Evolutionary conservation across 345 rosid species (phyloP), one percentile per base, ranked within the genome.

Genomic region (Mangifera indica): DNA sequence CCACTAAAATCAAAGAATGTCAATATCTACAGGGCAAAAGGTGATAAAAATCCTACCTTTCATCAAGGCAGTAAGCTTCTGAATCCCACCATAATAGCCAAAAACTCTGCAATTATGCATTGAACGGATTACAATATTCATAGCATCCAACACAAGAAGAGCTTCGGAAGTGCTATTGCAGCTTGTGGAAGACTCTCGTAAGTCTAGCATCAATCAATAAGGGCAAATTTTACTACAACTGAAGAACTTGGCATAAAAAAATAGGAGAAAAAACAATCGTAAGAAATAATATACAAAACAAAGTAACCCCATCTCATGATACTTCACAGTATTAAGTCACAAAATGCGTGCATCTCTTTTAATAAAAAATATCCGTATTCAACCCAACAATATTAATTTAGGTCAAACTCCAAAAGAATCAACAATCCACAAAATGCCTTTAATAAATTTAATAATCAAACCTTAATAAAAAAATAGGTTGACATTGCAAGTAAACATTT

Each of bases 81-180:
- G 91, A 74, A 87, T 76, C 54, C 94, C 94, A 63, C 91, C 89
- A 74, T 82, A 83, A 63, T 78, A 84, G 62, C 86, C 89, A 82
- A 89, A 83, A 69, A 84, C 87, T 78, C 81, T 80, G 82, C 94
- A 86, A 79, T 89, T 89, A 82, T 87, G 90, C 79, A 87, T 73
- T n/a, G 94, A 89, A 57, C 90, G 85, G 26, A 77, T 81, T 22
- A 83, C 70, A 74, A 89, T 65, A 67, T 80, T 77, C 72, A 89
- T 73, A 53, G 94, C 90, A 70, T 84, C 90, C 87, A 89, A 74
- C 71, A 82, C 80, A 32, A 80, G 78, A 32, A 87, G 72, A 45
- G 85, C 90, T 78, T 89, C 91, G 42, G 87, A 83, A 45, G 74
- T 53, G 61, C 80, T 77, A 60, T 53, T 79, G 63, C 79, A 79